These are phyloP conservation scores for Cinnamomum micranthum DNA, from an alignment of 164 flowering plant genomes.

Conservation along the genomic window DNA sequence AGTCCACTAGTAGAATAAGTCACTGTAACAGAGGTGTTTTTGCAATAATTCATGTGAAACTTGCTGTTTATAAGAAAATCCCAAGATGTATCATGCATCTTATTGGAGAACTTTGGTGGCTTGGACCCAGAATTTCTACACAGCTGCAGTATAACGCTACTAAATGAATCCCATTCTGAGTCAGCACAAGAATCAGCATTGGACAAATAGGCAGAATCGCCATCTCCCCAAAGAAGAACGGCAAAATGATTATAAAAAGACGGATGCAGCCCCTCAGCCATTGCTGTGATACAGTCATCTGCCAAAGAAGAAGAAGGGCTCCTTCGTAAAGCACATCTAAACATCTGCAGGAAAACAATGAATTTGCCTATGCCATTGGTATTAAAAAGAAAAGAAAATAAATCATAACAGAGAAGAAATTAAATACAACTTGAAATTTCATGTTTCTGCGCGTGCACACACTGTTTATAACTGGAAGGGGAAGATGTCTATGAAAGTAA, in stretches of 20 bases:
- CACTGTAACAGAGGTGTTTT: conserved; percentile 21
- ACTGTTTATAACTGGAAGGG: no score
- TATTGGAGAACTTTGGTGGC: conserved; percentile 18
- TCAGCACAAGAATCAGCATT: conserved; percentile 48
- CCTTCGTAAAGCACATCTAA: conserved; percentile 70
- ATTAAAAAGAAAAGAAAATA: not conserved
- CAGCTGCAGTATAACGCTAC: conserved; percentile 47
- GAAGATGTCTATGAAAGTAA: not conserved
- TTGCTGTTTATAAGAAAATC: conserved; percentile 72
- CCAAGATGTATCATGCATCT: conserved; percentile 52
- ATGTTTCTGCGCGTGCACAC: no score
- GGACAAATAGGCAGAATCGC: conserved; percentile 32
- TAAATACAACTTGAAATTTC: no score
- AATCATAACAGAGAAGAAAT: not conserved
- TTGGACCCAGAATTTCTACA: conserved; percentile 26
- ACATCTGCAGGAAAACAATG: conserved; percentile 40
- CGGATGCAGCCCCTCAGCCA: conserved; percentile 78
- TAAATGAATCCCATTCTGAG: conserved; percentile 80
- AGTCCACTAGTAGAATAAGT: conserved; percentile 20
- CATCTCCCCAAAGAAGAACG: conserved; percentile 72
- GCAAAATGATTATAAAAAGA: conserved; percentile 63
- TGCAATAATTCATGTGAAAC: conserved; percentile 58
- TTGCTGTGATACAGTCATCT: conserved; percentile 78
- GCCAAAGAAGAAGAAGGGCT: conserved; percentile 74
- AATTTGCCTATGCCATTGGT: conserved; percentile 1